Evolutionary conservation across 2,329 filamentous ascomycete species (phyloP).

Genomic region (Alternaria arbusti): DNA sequence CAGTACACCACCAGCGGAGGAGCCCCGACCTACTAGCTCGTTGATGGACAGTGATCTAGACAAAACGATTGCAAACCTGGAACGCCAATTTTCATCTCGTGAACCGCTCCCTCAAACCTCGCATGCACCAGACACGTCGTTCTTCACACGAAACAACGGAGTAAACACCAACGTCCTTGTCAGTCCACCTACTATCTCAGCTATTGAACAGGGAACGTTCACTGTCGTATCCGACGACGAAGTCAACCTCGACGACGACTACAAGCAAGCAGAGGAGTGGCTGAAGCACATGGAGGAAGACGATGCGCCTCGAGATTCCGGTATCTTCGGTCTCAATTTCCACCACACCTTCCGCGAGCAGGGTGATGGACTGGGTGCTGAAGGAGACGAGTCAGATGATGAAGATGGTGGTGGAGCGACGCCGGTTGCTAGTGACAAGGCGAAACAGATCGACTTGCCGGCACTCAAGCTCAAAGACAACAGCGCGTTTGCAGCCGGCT

Average conservation of each 20-base stretch:
- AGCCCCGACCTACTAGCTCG: background rate
- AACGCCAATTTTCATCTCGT: background rate
- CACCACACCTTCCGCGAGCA: constrained; percentile 4
- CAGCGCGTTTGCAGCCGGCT: background rate
- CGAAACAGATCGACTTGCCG: background rate
- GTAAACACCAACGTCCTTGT: background rate
- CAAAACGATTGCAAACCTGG: background rate
- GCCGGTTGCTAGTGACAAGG: background rate
- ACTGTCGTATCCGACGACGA: constrained; percentile 6
- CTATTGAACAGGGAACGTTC: background rate
- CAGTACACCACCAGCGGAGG: background rate
- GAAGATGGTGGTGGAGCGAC: background rate
- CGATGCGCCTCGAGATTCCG: background rate
- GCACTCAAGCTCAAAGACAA: background rate
- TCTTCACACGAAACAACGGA: background rate
- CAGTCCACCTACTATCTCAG: background rate
- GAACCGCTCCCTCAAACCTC: background rate
- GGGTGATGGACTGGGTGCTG: background rate
- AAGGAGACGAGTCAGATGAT: background rate
- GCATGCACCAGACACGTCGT: background rate
- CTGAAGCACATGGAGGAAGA: background rate
- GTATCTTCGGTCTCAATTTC: constrained; percentile 9
- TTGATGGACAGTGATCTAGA: background rate
- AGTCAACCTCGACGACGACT: constrained; percentile 6
- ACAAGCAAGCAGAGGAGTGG: constrained; percentile 8